A percentile compares a stretch with the other conserved stretches of the same genome.
Conservation (phyloP, 495 filamentous ascomycete species). For the Penicillium coffeae region DNA sequence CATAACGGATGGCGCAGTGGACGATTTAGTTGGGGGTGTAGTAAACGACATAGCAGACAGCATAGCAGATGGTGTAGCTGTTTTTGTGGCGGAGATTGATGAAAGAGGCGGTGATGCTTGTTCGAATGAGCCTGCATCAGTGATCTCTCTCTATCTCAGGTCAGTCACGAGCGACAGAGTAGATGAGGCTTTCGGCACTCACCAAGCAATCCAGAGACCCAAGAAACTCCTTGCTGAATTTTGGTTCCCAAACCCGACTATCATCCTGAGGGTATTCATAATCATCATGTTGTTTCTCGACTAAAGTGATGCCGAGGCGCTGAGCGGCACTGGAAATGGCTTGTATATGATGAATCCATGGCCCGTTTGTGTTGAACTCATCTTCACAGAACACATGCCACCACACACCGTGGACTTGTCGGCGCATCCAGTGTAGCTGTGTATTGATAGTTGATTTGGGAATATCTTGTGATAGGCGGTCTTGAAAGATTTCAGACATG, state of each 20-base stretch:
- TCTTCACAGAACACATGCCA: constrained; percentile 16
- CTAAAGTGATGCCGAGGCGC: constrained; percentile 6
- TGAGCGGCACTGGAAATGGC: constrained; percentile 17
- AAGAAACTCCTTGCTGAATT: background rate
- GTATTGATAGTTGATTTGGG: constrained; percentile 5
- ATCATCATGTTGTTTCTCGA: constrained; percentile 9
- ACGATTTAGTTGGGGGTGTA: background rate
- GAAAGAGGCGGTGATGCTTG: too few relatives aligned
- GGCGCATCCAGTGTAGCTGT: constrained; percentile 25
- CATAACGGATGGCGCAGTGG: too few relatives aligned
- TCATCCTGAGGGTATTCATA: constrained; percentile 2
- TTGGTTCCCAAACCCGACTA: background rate
- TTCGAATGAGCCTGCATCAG: too few relatives aligned
- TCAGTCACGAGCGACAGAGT: background rate
- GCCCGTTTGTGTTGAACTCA: constrained; percentile 1
- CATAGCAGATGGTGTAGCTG: too few relatives aligned
- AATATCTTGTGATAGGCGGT: constrained; percentile 9
- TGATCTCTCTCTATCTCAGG: background rate
- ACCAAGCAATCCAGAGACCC: background rate
- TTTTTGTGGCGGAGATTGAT: too few relatives aligned
- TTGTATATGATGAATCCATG: background rate
- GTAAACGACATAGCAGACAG: background rate
- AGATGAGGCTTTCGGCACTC: background rate
- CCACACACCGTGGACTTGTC: constrained; percentile 16
- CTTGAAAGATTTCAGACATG: constrained; percentile 22